phyloP scores from a whole-genome alignment of 2,329 filamentous ascomycete genomes.

The Penicillium freii region DNA sequence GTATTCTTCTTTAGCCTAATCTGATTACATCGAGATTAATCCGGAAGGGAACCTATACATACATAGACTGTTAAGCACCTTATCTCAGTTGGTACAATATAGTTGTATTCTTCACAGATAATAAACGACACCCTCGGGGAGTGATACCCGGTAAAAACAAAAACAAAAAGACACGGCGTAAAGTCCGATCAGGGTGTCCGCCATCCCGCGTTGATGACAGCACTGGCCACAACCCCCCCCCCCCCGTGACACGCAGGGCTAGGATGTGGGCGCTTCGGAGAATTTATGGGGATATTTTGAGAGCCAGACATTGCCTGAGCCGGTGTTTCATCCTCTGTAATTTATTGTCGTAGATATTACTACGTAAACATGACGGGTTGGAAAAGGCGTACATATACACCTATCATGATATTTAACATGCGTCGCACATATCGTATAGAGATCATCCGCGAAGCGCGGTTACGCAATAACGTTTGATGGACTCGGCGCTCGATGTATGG shows the following conservation, averaged over 20 bases:
- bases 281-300: constrained; percentile 10
- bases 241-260: constrained; percentile 3
- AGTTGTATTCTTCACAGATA: not conserved
- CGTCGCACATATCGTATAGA: constrained; percentile 6
- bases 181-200: constrained; percentile 18
- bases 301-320: not conserved
- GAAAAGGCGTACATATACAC: not conserved
- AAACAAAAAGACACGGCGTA: constrained; percentile 4
- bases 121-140: not conserved
- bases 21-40: not conserved
- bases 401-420: not conserved
- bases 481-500: not conserved
- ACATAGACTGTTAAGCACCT: not conserved
- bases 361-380: not conserved
- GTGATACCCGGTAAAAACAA: not conserved
- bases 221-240: constrained; percentile 15
- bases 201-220: constrained; percentile 20
- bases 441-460: constrained; percentile 24
- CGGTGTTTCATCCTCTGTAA: constrained; percentile 11
- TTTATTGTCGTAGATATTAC: not conserved
- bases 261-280: constrained; percentile 14
- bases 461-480: constrained; percentile 18
- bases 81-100: not conserved
- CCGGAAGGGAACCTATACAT: not conserved
- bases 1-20: not conserved